These are phyloP conservation scores for Ochetophila trinervis DNA, from an alignment of 306 rosid genomes.

Conservation along the genomic window DNA sequence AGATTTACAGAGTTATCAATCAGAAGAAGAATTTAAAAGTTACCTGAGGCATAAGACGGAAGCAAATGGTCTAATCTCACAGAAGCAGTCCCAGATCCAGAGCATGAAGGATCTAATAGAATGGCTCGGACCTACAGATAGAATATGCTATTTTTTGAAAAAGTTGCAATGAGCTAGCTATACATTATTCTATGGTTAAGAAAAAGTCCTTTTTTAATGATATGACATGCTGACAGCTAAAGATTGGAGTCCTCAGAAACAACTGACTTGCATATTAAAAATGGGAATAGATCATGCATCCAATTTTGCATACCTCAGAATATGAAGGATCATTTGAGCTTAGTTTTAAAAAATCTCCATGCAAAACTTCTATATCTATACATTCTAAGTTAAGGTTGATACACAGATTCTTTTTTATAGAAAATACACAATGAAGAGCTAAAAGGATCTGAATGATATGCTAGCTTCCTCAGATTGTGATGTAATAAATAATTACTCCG, in stretches of 20 bases:
- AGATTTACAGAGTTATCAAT: too few species aligned
- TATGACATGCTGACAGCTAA: too few species aligned
- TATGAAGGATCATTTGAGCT: conserved; percentile 58
- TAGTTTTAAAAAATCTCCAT: conserved; percentile 71
- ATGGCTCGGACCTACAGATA: conserved; percentile 60
- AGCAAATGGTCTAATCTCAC: conserved; percentile 82
- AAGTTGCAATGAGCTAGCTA: too few species aligned
- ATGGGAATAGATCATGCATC: not conserved
- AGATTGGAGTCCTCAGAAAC: too few species aligned
- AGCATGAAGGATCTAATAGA: conserved; percentile 93
- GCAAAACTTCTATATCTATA: conserved; percentile 75
- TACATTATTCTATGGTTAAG: too few species aligned
- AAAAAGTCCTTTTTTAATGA: too few species aligned
- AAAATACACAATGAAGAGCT: not conserved
- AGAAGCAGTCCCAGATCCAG: conserved; percentile 85
- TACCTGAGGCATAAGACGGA: conserved; percentile 75
- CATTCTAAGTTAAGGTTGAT: conserved; percentile 47
- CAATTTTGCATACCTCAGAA: conserved; percentile 56
- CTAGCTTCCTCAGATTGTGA: not conserved
- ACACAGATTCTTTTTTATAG: not conserved
- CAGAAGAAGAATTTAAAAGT: conserved; percentile 1
- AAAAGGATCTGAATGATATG: not conserved
- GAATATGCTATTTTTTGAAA: conserved; percentile 1
- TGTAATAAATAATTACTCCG: not conserved
- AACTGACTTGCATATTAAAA: too few species aligned